Evolutionary conservation across 768 basidiomycete species (phyloP).

Genomic region (Dacryopinax primogenitus): DNA sequence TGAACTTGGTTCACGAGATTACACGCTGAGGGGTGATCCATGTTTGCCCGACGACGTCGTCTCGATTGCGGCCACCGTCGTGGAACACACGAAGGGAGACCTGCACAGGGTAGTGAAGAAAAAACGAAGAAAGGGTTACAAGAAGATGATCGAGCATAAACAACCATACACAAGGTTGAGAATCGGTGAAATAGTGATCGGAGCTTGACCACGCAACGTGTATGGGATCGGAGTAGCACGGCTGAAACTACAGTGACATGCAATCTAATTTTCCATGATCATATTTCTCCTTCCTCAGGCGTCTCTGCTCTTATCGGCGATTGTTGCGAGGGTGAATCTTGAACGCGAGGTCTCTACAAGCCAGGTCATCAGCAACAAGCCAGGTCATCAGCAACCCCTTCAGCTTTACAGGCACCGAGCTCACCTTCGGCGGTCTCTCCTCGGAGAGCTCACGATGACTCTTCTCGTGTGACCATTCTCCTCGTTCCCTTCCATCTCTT

Average conservation of each 20-base stretch:
- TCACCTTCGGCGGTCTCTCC: constrained; percentile 7
- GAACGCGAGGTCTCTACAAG: constrained; percentile 5
- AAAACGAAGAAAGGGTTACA: constrained; percentile 96
- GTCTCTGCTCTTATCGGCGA: constrained; percentile 40
- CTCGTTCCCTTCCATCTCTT: constrained; percentile 18
- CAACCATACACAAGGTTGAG: constrained; percentile 91
- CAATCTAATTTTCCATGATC: constrained; percentile 17
- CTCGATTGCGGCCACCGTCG: constrained; percentile 73
- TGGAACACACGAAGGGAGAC: constrained; percentile 91
- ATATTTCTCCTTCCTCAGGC: constrained; percentile 83
- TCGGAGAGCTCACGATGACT: background rate
- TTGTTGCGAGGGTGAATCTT: background rate
- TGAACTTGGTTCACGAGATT: constrained; percentile 92
- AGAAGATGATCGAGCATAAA: constrained; percentile 85
- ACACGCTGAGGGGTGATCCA: constrained; percentile 72
- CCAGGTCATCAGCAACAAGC: too few relatives aligned
- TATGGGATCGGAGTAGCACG: background rate
- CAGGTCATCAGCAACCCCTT: background rate
- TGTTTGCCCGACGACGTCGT: constrained; percentile 52
- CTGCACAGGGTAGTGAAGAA: constrained; percentile 92
- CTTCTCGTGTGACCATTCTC: background rate
- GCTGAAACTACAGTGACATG: too few relatives aligned
- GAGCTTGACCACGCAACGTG: constrained; percentile 10
- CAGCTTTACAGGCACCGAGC: background rate
- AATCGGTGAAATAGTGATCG: constrained; percentile 64